Percentiles rank a stretch among this genome's conserved stretches.
These are phyloP conservation scores for Leccinum obscurum DNA, from an alignment of 768 basidiomycete species.

Conservation along the genomic window DNA sequence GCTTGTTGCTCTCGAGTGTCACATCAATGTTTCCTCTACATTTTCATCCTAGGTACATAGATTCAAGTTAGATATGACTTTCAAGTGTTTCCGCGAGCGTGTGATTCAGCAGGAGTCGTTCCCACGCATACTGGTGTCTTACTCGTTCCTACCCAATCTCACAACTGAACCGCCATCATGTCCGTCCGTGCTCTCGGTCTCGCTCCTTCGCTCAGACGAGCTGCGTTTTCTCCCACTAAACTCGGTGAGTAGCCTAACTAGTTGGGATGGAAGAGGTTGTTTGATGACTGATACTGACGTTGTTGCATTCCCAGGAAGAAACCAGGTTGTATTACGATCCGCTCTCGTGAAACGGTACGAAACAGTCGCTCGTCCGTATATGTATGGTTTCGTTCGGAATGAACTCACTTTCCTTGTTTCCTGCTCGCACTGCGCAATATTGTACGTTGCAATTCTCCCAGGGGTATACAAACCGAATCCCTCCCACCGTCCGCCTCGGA, in stretches of 20 bases:
- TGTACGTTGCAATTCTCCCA: conserved; percentile 20
- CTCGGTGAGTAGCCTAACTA: neutral
- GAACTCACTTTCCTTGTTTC: neutral
- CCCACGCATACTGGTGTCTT: conserved; percentile 18
- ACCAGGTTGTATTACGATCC: conserved; percentile 36
- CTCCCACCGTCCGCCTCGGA: conserved; percentile 55
- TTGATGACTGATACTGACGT: neutral
- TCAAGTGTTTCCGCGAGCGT: neutral
- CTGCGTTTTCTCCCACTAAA: conserved; percentile 38
- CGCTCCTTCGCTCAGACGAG: conserved; percentile 53
- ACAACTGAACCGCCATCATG: conserved; percentile 37
- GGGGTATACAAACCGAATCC: conserved; percentile 64
- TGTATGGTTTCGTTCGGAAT: neutral
- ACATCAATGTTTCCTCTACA: conserved; percentile 9
- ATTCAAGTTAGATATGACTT: conserved; percentile 1
- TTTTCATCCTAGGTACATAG: neutral
- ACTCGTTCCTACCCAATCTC: neutral
- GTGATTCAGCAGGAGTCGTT: conserved; percentile 19
- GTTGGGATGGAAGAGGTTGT: neutral
- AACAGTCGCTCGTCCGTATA: too few species aligned
- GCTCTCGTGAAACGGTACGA: conserved; percentile 43
- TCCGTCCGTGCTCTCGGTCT: conserved; percentile 56
- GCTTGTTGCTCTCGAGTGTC: conserved; percentile 15
- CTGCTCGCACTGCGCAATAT: neutral
- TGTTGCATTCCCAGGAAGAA: conserved; percentile 37